Evolutionary conservation across 768 basidiomycete genomes (phyloP).

Genomic region (Lactarius deliciosus): DNA sequence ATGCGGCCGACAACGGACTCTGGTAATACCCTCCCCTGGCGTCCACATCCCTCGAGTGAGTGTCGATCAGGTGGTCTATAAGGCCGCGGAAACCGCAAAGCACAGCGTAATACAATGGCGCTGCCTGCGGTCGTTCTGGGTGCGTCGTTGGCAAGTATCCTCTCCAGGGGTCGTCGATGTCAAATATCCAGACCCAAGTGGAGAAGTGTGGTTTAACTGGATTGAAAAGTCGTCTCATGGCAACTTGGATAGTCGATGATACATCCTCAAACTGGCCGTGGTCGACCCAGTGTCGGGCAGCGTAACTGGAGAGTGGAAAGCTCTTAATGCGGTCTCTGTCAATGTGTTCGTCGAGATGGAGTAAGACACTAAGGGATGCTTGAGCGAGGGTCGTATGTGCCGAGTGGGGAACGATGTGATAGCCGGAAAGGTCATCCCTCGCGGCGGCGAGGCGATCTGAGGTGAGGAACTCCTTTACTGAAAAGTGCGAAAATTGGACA

Average conservation of each 20-base stretch:
- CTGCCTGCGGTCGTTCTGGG: neutral
- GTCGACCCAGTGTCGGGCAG: conserved; percentile 3
- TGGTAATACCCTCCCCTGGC: neutral
- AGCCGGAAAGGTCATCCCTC: neutral
- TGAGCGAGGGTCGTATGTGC: conserved; percentile 6
- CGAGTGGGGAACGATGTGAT: neutral
- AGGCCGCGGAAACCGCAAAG: neutral
- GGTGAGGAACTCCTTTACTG: conserved; percentile 16
- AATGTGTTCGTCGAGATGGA: neutral
- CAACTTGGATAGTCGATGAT: neutral
- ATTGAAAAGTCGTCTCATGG: conserved; percentile 8
- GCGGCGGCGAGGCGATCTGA: neutral
- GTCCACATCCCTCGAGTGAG: neutral
- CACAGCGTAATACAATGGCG: conserved; percentile 6
- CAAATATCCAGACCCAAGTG: conserved; percentile 9
- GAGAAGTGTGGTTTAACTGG: neutral
- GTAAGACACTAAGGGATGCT: neutral
- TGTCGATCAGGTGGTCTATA: neutral
- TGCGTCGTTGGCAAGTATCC: neutral
- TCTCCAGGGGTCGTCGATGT: neutral
- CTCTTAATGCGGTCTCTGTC: neutral
- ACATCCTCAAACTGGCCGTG: conserved; percentile 8
- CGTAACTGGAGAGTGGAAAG: conserved; percentile 8
- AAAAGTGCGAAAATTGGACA: conserved; percentile 20
- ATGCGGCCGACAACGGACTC: neutral